Conservation (phyloP, 805 yeast genomes). For the Torulaspora microellipsoides region DNA sequence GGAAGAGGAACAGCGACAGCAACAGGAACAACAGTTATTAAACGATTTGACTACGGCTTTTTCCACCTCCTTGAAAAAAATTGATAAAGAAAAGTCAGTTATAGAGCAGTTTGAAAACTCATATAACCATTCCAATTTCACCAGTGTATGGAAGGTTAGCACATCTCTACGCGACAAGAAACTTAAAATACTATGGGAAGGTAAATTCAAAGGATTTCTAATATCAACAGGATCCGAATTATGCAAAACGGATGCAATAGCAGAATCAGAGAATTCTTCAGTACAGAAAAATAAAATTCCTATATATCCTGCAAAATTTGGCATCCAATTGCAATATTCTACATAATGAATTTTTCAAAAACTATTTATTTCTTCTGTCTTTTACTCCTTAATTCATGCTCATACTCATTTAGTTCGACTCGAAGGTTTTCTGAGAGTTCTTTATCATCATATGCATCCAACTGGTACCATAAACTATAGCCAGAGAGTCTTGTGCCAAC, state of each 20-base stretch:
- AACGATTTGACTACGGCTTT: slow-evolving; percentile 30
- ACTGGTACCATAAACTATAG: slow-evolving; percentile 75
- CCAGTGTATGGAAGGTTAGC: slow-evolving; percentile 69
- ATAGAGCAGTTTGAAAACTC: slow-evolving; percentile 48
- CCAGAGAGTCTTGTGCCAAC: slow-evolving; percentile 58
- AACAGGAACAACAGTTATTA: slow-evolving; percentile 22
- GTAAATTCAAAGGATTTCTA: slow-evolving; percentile 73
- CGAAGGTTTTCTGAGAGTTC: slow-evolving; percentile 59
- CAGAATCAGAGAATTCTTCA: background rate
- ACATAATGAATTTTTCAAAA: slow-evolving; percentile 10
- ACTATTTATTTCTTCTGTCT: slow-evolving; percentile 27
- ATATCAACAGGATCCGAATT: slow-evolving; percentile 68
- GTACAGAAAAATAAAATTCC: slow-evolving; percentile 2
- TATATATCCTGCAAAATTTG: slow-evolving; percentile 24
- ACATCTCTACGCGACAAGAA: slow-evolving; percentile 62
- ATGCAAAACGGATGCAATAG: slow-evolving; percentile 5
- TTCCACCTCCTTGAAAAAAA: slow-evolving; percentile 31
- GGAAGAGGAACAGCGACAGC: slow-evolving; percentile 14
- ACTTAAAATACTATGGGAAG: slow-evolving; percentile 78
- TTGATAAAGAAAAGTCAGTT: slow-evolving; percentile 37
- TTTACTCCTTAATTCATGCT: slow-evolving; percentile 40
- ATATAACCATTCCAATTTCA: slow-evolving; percentile 51
- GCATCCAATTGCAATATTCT: slow-evolving; percentile 32
- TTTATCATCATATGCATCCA: slow-evolving; percentile 72
- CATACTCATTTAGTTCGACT: slow-evolving; percentile 50